Percentiles rank a stretch among this genome's conserved stretches.
Evolutionary conservation across 2,329 filamentous ascomycete species (phyloP).

Genomic region (Corinectria fuckeliana): DNA sequence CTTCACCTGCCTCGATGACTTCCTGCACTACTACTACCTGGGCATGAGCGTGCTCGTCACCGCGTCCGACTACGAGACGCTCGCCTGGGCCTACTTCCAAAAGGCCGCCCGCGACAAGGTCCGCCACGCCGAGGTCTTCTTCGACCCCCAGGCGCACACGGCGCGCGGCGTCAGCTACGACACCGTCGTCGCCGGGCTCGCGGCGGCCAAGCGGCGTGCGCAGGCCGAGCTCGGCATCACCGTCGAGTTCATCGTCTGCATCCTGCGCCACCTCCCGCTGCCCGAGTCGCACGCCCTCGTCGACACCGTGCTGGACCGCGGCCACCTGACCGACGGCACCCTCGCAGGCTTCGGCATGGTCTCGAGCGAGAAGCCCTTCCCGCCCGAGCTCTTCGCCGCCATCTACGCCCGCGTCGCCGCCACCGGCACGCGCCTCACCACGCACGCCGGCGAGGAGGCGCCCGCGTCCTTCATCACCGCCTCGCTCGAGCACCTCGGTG

Average conservation of each 20-base stretch:
- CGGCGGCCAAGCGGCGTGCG: constrained; percentile 64
- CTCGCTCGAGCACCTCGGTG: constrained; percentile 67
- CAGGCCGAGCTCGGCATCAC: constrained; percentile 67
- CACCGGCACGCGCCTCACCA: constrained; percentile 64
- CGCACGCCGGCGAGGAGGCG: constrained; percentile 79
- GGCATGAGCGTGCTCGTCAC: constrained; percentile 74
- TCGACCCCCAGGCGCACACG: constrained; percentile 80
- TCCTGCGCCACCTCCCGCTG: constrained; percentile 72
- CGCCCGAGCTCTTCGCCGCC: constrained; percentile 65
- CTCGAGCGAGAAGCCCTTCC: constrained; percentile 65
- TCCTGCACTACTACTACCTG: constrained; percentile 79
- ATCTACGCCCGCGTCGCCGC: constrained; percentile 62
- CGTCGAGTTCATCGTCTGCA: constrained; percentile 72
- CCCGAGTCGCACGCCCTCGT: constrained; percentile 56
- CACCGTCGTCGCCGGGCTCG: constrained; percentile 69
- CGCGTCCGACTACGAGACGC: constrained; percentile 71
- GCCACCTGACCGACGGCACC: constrained; percentile 57
- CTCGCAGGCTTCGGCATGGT: constrained; percentile 72
- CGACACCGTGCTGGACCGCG: constrained; percentile 40
- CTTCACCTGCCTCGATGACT: constrained; percentile 77
- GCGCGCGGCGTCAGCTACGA: constrained; percentile 66
- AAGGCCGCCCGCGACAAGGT: constrained; percentile 70
- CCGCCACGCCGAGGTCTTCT: constrained; percentile 78
- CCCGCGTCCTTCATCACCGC: constrained; percentile 69
- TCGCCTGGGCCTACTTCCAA: constrained; percentile 75